Base-by-base conservation (phyloP, 305 asterid genomes). In the Fraxinus greggii region DNA sequence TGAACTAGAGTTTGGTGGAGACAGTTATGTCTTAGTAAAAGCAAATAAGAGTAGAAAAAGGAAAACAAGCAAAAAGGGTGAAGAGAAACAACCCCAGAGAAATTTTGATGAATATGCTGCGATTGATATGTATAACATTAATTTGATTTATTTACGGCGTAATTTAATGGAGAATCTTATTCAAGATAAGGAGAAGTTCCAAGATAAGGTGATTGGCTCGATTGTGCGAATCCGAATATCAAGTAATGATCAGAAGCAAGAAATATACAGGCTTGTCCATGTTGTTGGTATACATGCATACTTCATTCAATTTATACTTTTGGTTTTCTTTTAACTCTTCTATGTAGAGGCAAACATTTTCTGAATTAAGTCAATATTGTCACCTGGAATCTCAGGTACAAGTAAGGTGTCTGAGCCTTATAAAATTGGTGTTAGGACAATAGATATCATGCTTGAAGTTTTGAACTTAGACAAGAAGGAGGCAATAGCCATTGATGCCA, bases 181-280 rank as follows among this genome's bases (percentile, higher is more conserved):
- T 63, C 92, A 82, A n/a, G 96, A 92, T 81, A 88, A 31, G 84
- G 93, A 89, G 79, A 89, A 86, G 84, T 94, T 93, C 84, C 89
- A 83, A 82, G 88, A 81, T 78, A 92, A 89, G 88, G 97, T 92
- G 73, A 75, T 89, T 83, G 98, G 98, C 63, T 89, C 97, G 19
- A 84, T 94, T 84, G 98, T 94, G 80, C 91, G 98, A 85, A 97
- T 97, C 82, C 89, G 88, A 84, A 86, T 95, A 87, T 88, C 96
- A 70, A 86, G 90, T 84, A 86, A 81, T 84, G 97, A 92, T 86
- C 98, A 88, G 91, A 91, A 90, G 88, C 94, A 89, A 84, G 97
- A 97, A 76, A 86, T 95, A 85, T 88, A 88, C 90, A 89, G 99
- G 92, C 95, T 97, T 81, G 99, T 97, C 82, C 96, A 92, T 90